Conservation (phyloP, 208 protist species). For the Naegleria gruberi region DNA sequence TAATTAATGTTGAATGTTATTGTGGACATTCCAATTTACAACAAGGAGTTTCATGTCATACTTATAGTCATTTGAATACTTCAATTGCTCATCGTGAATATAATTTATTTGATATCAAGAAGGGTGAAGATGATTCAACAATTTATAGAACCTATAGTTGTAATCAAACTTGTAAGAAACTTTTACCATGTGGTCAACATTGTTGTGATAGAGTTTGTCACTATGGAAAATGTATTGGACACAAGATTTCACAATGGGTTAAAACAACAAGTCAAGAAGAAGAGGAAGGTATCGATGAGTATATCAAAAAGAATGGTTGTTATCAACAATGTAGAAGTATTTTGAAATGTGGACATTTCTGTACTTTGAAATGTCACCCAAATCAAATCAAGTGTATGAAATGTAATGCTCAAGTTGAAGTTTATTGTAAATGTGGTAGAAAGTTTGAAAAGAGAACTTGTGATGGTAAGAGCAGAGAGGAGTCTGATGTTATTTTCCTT, state of each 20-base stretch:
- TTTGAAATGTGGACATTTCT: conserved; percentile 3
- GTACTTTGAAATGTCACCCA: not conserved
- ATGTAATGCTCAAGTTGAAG: not conserved
- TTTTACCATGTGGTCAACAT: conserved; percentile 5
- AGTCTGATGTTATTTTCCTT: not conserved
- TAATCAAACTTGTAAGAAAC: not conserved
- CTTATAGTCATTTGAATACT: not conserved
- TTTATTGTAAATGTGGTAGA: not conserved
- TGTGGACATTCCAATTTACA: not conserved
- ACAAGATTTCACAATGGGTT: not conserved
- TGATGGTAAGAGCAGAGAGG: not conserved
- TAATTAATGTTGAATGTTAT: not conserved
- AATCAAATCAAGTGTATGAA: not conserved
- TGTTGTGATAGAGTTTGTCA: not conserved
- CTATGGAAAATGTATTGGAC: not conserved
- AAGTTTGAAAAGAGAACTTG: not conserved
- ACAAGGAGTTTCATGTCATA: not conserved
- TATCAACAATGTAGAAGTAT: not conserved
- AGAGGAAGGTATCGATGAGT: not conserved
- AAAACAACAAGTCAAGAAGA: not conserved
- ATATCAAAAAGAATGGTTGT: not conserved
- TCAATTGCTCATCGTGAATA: not conserved
- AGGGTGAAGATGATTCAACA: not conserved
- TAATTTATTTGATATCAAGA: not conserved
- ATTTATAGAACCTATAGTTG: conserved; percentile 1